Evolutionary conservation across 2,329 filamentous ascomycete genomes (phyloP), one percentile per base, ranked within the genome.

Genomic region (Fusarium secorum): DNA sequence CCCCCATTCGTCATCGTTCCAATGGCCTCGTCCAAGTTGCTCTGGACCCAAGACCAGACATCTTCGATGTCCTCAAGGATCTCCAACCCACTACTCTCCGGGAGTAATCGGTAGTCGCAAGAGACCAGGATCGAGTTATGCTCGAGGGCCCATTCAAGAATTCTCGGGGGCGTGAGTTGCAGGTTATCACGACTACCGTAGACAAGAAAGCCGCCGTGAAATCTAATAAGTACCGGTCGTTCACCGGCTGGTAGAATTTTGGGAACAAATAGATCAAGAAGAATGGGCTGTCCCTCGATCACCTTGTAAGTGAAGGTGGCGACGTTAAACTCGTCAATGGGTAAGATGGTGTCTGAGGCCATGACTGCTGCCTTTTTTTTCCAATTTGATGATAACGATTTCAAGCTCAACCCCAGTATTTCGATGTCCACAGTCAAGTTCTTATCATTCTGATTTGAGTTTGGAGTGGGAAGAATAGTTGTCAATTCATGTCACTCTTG

Each of bases 331-430:
- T 32, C 15, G 2, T 48, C 15, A 9, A 32, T 3, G 0, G 20
- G 45, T 3, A 18, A 3, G 13, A 5, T 4, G 4, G 13, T 7
- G 3, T 32, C 11, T 2, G 45, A 17, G 1, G 7, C 14, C 45
- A 48, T 48, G 3, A 6, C 10, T 18, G 3, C 11, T n/a, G 11
- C 8, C n/a, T n/a, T 13, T 30, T 4, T 46, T 15, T 7, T 7
- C 0, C 2, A 7, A 1, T 0, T n/a, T 7, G 4, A 7, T 28
- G 5, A 13, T 45, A 0, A 14, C 6, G 5, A 28, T 4, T 10
- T 4, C 4, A 9, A 4, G 42, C 7, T 26, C 7, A 5, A 44
- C 3, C 41, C 17, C 1, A 20, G 0, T 13, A 4, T 44, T 18
- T 5, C n/a, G 7, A 7, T 8, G 6, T 39, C 7, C 2, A n/a